phyloP scores from a whole-genome alignment of 495 filamentous ascomycete genomes.

The Pseudevernia furfuracea region DNA sequence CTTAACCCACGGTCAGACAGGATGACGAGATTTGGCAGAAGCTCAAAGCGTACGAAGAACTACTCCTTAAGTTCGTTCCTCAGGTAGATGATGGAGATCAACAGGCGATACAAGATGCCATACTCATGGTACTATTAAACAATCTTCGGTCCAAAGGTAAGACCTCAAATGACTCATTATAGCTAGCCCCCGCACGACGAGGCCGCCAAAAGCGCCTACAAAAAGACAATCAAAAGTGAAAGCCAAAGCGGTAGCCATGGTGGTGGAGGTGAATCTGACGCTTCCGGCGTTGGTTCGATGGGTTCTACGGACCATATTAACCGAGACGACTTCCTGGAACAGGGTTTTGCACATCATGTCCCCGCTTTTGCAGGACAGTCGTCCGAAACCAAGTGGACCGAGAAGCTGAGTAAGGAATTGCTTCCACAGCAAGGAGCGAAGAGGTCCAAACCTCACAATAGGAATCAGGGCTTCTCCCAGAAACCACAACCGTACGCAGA shows the following conservation, averaged over 20 bases:
- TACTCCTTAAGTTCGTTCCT: conserved; percentile 20
- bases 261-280: conserved; percentile 25
- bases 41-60: conserved; percentile 41
- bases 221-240: conserved; percentile 6
- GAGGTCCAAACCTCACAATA: neutral
- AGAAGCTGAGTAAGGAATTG: conserved; percentile 36
- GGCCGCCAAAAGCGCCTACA: neutral
- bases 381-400: conserved; percentile 54
- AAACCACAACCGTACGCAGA: conserved; percentile 40
- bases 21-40: conserved; percentile 45
- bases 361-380: conserved; percentile 55
- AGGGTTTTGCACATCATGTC: conserved; percentile 32
- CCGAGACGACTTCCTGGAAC: conserved; percentile 32
- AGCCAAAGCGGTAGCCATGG: conserved; percentile 1
- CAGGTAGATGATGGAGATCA: conserved; percentile 32
- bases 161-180: neutral
- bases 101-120: conserved; percentile 28
- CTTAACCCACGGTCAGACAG: conserved; percentile 29
- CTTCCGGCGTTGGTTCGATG: conserved; percentile 41
- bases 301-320: conserved; percentile 39
- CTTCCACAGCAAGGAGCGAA: neutral
- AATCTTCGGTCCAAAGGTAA: conserved; percentile 8
- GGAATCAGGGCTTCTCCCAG: neutral
- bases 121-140: conserved; percentile 21
- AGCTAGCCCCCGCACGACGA: conserved; percentile 12